Evolutionary conservation across 1,284 basidiomycete species (phyloP).

Genomic region (Cystobasidium pallidum): DNA sequence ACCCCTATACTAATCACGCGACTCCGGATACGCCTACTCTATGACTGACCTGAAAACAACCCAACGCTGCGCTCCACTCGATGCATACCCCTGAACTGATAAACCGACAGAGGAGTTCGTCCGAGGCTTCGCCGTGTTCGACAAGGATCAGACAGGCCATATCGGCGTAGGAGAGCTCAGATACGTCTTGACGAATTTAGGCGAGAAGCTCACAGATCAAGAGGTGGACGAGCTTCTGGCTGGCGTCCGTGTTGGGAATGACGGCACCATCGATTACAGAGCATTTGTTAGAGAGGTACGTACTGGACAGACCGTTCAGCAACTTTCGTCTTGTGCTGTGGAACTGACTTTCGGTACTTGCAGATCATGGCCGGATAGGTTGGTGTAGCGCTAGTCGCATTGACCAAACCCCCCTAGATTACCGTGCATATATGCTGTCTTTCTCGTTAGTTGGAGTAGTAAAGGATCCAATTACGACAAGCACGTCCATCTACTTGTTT

Average conservation of each 20-base stretch:
- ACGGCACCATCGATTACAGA: conserved; percentile 41
- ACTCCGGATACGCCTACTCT: neutral
- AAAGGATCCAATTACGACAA: neutral
- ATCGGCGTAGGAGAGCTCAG: conserved; percentile 89
- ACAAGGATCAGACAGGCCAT: conserved; percentile 96
- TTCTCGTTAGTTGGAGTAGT: neutral
- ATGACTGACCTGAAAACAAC: no score
- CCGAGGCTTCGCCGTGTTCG: conserved; percentile 98
- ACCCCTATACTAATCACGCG: conserved; percentile 17
- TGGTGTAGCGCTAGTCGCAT: neutral
- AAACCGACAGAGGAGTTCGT: conserved; percentile 87
- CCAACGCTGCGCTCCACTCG: no score
- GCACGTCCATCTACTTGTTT: neutral
- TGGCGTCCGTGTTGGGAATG: conserved; percentile 76
- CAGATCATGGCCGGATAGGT: conserved; percentile 33
- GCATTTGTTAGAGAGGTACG: conserved; percentile 41
- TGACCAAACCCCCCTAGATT: neutral
- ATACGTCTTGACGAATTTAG: conserved; percentile 93
- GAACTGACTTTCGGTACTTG: neutral
- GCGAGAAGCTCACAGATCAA: conserved; percentile 96
- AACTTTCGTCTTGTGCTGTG: neutral
- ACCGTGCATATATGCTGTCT: neutral
- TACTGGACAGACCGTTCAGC: neutral
- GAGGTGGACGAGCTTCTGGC: conserved; percentile 98
- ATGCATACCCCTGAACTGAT: no score